Percentiles rank a stretch among this genome's conserved stretches.
Conservation (phyloP, 2,329 filamentous ascomycete species). For the Mollisia scopiformis region DNA sequence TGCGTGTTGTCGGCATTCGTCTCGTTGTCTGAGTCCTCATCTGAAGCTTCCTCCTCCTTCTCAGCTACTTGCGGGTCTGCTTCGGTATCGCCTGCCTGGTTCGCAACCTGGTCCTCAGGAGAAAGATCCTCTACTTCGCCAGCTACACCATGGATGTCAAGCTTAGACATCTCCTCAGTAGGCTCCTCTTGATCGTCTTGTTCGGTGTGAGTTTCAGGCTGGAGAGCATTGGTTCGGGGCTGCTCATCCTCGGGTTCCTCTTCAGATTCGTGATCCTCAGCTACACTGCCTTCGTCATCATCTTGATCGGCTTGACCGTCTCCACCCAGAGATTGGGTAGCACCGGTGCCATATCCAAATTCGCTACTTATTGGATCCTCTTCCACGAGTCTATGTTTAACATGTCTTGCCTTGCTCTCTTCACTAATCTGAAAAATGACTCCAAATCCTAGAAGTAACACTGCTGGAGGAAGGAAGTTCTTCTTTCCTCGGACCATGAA, state of each 20-base stretch:
- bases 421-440: constrained; percentile 89
- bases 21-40: constrained; percentile 38
- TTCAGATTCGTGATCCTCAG: constrained; percentile 29
- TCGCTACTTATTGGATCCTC: constrained; percentile 3
- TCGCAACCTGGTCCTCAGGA: background rate
- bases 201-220: constrained; percentile 25
- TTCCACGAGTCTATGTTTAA: constrained; percentile 69
- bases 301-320: constrained; percentile 21
- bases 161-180: constrained; percentile 27
- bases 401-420: constrained; percentile 79
- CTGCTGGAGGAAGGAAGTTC: constrained; percentile 86
- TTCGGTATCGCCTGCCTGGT: constrained; percentile 8
- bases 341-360: background rate
- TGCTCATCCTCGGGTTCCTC: constrained; percentile 32
- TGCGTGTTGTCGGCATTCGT: constrained; percentile 5
- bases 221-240: constrained; percentile 30
- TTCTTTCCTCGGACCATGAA: constrained; percentile 87
- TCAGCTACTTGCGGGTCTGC: constrained; percentile 26
- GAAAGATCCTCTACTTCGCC: background rate
- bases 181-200: constrained; percentile 28
- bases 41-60: background rate
- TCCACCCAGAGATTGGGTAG: background rate
- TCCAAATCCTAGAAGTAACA: constrained; percentile 84
- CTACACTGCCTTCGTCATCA: constrained; percentile 12
- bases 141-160: constrained; percentile 11